Conservation (phyloP, 371 early-diverging fungal species). For the Saksenaea oblongispora region DNA sequence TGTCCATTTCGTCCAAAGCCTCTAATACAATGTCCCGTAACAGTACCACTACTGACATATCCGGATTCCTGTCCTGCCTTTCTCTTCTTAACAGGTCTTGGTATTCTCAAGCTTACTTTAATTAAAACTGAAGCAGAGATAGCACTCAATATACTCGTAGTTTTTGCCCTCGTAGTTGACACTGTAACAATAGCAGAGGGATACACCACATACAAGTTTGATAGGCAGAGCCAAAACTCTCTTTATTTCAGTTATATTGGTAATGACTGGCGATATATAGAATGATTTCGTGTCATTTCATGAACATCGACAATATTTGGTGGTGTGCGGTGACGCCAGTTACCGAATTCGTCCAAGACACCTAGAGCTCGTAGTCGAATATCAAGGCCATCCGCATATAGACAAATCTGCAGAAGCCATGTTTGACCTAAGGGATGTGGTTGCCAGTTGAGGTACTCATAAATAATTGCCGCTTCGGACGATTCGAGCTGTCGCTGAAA, state of each 20-base stretch:
- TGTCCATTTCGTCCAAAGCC: too few relatives aligned
- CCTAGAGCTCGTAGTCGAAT: constrained; percentile 36
- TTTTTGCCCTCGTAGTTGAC: too few relatives aligned
- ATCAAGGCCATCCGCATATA: constrained; percentile 43
- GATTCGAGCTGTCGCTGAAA: constrained; percentile 24
- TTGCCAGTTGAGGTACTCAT: constrained; percentile 38
- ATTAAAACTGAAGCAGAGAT: too few relatives aligned
- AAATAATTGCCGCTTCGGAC: constrained; percentile 17
- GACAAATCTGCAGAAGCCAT: constrained; percentile 33
- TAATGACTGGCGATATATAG: constrained; percentile 8
- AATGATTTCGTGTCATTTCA: constrained; percentile 10
- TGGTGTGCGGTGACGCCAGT: constrained; percentile 3
- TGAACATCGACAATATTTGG: constrained; percentile 10
- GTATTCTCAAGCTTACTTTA: too few relatives aligned
- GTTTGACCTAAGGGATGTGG: constrained; percentile 29
- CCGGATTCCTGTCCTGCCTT: not conserved
- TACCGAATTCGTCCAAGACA: constrained; percentile 29
- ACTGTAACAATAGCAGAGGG: too few relatives aligned
- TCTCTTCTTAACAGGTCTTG: too few relatives aligned
- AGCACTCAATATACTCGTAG: too few relatives aligned
- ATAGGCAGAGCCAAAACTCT: not conserved
- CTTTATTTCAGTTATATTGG: constrained; percentile 3
- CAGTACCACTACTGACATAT: constrained; percentile 8
- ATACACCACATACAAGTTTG: not conserved
- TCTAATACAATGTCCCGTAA: too few relatives aligned